Percentiles rank a stretch among this genome's conserved stretches.
phyloP scores from a whole-genome alignment of 306 rosid species.

The Vigna angularis region DNA sequence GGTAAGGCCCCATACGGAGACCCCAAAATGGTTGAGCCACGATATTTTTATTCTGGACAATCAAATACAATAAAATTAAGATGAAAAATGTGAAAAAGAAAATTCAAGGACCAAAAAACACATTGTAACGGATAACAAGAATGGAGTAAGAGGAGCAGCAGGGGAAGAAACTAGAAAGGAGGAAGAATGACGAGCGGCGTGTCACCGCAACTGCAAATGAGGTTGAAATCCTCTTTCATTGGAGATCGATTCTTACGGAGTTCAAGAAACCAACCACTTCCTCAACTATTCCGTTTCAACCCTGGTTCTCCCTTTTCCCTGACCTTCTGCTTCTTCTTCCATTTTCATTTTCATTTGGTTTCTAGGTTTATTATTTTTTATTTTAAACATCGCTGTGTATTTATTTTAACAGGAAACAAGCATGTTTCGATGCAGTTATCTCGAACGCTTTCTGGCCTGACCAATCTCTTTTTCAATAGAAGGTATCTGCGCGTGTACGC shows the following conservation, averaged over 20 bases:
- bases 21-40: background rate
- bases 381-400: background rate
- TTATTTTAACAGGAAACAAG: slow-evolving; percentile 55
- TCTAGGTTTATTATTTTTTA: background rate
- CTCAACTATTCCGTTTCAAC: slow-evolving; percentile 57
- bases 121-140: background rate
- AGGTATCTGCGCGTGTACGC: slow-evolving; percentile 53
- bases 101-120: background rate
- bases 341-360: slow-evolving; percentile 1
- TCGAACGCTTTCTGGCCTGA: slow-evolving; percentile 73
- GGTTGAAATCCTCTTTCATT: slow-evolving; percentile 53
- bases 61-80: too few species aligned
- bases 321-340: background rate
- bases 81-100: background rate
- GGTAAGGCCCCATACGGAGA: background rate
- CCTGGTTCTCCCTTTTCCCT: slow-evolving; percentile 49
- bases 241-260: slow-evolving; percentile 53
- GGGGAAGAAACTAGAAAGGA: too few species aligned
- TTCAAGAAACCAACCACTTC: slow-evolving; percentile 59
- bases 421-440: slow-evolving; percentile 79
- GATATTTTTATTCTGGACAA: background rate
- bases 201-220: slow-evolving; percentile 55
- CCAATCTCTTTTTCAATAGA: slow-evolving; percentile 74
- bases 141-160: background rate
- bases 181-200: slow-evolving; percentile 45